A percentile compares a stretch with the other conserved stretches of the same genome.
Evolutionary conservation across 495 filamentous ascomycete genomes (phyloP).

Genomic region (Penicillium subrubescens): DNA sequence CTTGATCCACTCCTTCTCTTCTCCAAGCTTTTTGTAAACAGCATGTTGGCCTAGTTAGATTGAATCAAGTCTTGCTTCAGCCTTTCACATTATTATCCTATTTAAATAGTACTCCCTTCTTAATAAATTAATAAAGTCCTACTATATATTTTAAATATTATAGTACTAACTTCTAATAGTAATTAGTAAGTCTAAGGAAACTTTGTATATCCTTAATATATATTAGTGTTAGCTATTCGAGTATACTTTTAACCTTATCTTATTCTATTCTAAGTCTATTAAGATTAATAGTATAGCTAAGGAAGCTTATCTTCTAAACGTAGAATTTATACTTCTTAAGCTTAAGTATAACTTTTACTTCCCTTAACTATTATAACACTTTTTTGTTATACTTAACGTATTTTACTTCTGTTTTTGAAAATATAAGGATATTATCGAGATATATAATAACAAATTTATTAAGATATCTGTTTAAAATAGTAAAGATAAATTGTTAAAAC

Average conservation of each 20-base stretch:
- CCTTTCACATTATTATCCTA: background rate
- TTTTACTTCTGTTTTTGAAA: background rate
- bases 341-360: slow-evolving; percentile 11
- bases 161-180: background rate
- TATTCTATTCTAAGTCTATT: background rate
- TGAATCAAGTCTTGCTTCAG: too few relatives aligned
- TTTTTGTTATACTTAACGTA: background rate
- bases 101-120: background rate
- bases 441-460: background rate
- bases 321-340: slow-evolving; percentile 18
- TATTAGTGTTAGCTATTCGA: background rate
- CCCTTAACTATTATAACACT: slow-evolving; percentile 6
- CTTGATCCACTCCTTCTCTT: too few relatives aligned
- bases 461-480: background rate
- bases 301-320: background rate
- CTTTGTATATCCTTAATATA: background rate
- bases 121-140: background rate
- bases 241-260: background rate
- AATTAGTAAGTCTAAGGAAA: background rate
- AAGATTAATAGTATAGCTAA: slow-evolving; percentile 1
- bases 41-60: too few relatives aligned
- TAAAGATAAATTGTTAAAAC: slow-evolving; percentile 13
- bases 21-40: too few relatives aligned
- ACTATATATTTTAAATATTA: background rate
- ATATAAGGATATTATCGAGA: background rate